These are phyloP conservation scores for Paecilomyces sp. DNA, from an alignment of 2,329 filamentous ascomycete species.

Conservation along the genomic window DNA sequence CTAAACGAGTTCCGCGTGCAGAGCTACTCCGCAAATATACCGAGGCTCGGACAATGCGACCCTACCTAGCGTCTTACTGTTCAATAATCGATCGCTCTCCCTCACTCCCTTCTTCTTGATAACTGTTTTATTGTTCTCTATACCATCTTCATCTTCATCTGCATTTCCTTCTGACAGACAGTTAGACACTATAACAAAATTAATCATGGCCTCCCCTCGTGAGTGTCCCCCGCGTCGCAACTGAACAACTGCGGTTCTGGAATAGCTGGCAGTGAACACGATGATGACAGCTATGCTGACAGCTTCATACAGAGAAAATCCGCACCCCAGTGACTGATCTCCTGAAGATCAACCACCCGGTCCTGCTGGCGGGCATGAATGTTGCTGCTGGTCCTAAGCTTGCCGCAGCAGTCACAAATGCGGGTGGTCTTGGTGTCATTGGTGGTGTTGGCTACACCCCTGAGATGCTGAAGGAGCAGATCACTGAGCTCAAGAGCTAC, in stretches of 20 bases:
- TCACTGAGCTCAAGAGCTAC: slow-evolving; percentile 85
- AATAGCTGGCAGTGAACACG: slow-evolving; percentile 9
- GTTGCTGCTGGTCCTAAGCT: slow-evolving; percentile 94
- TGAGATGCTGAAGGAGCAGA: slow-evolving; percentile 93
- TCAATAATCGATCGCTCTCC: slow-evolving; percentile 8
- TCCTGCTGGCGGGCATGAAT: slow-evolving; percentile 98
- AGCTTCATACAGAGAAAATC: slow-evolving; percentile 61
- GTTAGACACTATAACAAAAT: not conserved
- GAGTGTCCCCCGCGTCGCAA: slow-evolving; percentile 33
- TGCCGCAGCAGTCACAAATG: slow-evolving; percentile 93
- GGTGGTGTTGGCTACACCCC: slow-evolving; percentile 89
- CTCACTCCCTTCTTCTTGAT: slow-evolving; percentile 5
- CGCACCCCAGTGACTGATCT: slow-evolving; percentile 91
- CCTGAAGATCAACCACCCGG: slow-evolving; percentile 93
- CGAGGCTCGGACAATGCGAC: not conserved
- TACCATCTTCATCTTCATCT: not conserved
- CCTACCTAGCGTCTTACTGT: slow-evolving; percentile 1
- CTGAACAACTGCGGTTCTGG: not conserved
- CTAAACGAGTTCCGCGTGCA: not conserved
- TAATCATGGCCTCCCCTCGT: slow-evolving; percentile 72
- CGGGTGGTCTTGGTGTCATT: slow-evolving; percentile 91
- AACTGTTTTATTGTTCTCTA: not conserved
- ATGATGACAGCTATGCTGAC: not conserved
- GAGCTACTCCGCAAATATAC: not conserved
- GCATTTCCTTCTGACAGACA: not conserved